Conservation (phyloP, 2,329 filamentous ascomycete species). For the Fusarium fujikuroi region DNA sequence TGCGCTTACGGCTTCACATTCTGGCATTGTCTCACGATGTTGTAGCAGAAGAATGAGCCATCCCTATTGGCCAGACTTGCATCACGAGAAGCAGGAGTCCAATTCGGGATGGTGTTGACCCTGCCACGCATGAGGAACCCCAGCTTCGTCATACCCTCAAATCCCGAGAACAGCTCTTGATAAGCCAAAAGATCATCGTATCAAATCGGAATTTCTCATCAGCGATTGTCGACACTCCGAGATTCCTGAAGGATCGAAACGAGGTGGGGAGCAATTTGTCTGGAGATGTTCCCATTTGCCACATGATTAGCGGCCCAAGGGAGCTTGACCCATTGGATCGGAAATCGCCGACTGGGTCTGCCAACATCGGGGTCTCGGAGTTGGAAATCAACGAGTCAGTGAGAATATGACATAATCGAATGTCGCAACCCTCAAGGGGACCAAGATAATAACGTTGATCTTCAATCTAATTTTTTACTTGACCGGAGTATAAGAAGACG, state of each 20-base stretch:
- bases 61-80: background rate
- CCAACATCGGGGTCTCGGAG: conserved; percentile 7
- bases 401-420: conserved; percentile 3
- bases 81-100: background rate
- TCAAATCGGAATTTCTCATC: background rate
- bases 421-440: background rate
- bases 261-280: background rate
- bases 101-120: background rate
- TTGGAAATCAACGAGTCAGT: conserved; percentile 3
- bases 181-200: background rate
- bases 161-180: background rate
- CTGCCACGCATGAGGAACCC: background rate
- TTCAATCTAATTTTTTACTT: background rate
- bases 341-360: background rate
- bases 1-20: background rate
- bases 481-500: background rate
- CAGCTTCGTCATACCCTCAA: background rate
- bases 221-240: background rate
- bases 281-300: conserved; percentile 16
- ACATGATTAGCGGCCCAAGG: fast-evolving
- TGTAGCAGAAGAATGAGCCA: background rate
- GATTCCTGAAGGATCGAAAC: background rate
- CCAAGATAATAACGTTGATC: conserved; percentile 1
- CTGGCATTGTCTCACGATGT: background rate
- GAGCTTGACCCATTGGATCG: background rate